These are phyloP conservation scores for Gillenia trifoliata DNA, from an alignment of 306 rosid genomes.

Conservation along the genomic window DNA sequence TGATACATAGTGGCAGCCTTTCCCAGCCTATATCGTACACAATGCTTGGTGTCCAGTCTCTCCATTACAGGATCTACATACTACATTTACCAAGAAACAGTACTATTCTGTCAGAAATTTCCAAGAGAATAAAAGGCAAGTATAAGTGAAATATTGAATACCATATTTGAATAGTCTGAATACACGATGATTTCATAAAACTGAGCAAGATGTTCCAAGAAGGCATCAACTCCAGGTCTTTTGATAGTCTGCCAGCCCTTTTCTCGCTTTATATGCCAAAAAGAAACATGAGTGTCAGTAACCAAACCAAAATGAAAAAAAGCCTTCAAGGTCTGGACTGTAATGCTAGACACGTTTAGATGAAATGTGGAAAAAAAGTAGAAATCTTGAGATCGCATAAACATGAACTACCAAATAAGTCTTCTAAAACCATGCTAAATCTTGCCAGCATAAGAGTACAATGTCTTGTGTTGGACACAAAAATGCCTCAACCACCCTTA, in stretches of 20 bases:
- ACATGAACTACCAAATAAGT: not conserved
- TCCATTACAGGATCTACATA: constrained; percentile 94
- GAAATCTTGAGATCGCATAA: not conserved
- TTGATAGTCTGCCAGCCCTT: constrained; percentile 97
- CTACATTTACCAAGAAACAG: constrained; percentile 42
- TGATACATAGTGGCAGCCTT: constrained; percentile 91
- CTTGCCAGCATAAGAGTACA: not conserved
- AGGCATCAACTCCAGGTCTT: constrained; percentile 97
- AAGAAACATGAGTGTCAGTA: constrained; percentile 19
- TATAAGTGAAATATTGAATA: constrained; percentile 28
- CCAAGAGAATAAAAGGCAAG: not conserved
- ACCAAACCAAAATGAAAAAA: not conserved
- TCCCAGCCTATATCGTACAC: constrained; percentile 72
- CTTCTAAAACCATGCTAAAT: not conserved
- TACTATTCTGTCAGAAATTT: constrained; percentile 8
- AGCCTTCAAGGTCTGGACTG: not conserved
- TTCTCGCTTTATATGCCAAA: constrained; percentile 64
- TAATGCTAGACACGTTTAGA: not conserved
- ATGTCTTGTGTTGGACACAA: not conserved
- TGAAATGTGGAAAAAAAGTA: not conserved
- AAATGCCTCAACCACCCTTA: constrained; percentile 16
- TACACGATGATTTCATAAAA: constrained; percentile 80
- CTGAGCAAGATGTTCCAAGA: constrained; percentile 91
- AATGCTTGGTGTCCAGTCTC: constrained; percentile 81
- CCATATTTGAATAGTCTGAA: constrained; percentile 87